Evolutionary conservation across 2,329 filamentous ascomycete species (phyloP), one percentile per base, ranked within the genome.

Genomic region (Nannizziopsis barbatae): DNA sequence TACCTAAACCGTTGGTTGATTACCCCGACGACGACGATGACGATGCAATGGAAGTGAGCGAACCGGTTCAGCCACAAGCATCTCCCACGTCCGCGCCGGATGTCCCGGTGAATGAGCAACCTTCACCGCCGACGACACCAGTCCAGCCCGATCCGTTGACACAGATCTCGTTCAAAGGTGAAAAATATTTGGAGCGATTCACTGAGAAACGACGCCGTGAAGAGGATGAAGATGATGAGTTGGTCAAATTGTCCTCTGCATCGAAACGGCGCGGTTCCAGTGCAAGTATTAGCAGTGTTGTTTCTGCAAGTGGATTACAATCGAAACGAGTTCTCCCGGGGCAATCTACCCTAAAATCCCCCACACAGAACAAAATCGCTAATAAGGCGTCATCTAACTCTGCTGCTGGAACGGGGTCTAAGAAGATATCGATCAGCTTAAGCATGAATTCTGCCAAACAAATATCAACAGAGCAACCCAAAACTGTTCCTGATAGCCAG

Each of bases 11-110:
- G 1, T 71, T 96, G 17, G 92, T 98, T 31, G 86, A 95, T 63
- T 98, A 98, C 62, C 80, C 83, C 0, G 93, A 95, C 56, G 90
- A 95, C 56, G 90, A 90, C n/a, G 79, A 75, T 50, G 86, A 92
- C 15, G 79, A 76, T 47, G 72, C 75, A 10, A 80, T 83, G 65
- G 81, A 82, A 59, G 70, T 76, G 31, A 70, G 67, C 55, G 45
- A 53, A 50, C 15, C 51, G 55, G 39, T 55, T n/a, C 53, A 38
- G 11, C 52, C 42, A 40, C 55, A 62, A 42, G 57, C 54, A 11
- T n/a, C n/a, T 30, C 14, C 18, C 18, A 47, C 33, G 32, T 42
- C 44, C 20, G 42, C 44, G 12, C n/a, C 33, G 10, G 44, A 22
- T 18, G 35, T 15, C 18, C 43, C 46, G 47, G 31, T n/a, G 7